These are phyloP conservation scores for Choiromyces venosus DNA, from an alignment of 495 filamentous ascomycete species.

Conservation along the genomic window DNA sequence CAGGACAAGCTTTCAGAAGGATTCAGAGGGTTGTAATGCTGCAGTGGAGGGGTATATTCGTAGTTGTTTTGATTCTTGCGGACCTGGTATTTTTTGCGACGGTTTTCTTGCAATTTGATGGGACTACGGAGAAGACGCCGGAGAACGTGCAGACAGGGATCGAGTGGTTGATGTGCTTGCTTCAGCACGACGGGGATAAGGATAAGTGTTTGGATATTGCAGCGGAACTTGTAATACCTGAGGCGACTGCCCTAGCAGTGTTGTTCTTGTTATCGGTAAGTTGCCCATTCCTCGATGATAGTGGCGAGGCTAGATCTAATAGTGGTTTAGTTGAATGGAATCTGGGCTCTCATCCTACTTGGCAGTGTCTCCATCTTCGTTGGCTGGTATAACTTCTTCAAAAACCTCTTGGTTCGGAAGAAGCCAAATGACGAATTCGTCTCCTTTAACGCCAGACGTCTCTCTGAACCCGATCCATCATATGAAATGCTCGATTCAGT, in stretches of 20 bases:
- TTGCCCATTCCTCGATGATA: slow-evolving; percentile 5
- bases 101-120: slow-evolving; percentile 81
- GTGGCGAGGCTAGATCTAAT: slow-evolving; percentile 30
- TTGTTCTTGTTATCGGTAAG: slow-evolving; percentile 73
- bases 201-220: slow-evolving; percentile 58
- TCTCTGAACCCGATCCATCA: slow-evolving; percentile 59
- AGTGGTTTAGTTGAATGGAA: slow-evolving; percentile 61
- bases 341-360: slow-evolving; percentile 78
- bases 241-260: slow-evolving; percentile 73
- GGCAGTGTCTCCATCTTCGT: slow-evolving; percentile 73
- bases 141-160: slow-evolving; percentile 48
- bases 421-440: slow-evolving; percentile 65
- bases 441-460: slow-evolving; percentile 68
- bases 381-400: slow-evolving; percentile 71
- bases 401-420: slow-evolving; percentile 45
- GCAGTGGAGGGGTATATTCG: slow-evolving; percentile 85
- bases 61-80: slow-evolving; percentile 78
- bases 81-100: slow-evolving; percentile 90
- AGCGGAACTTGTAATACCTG: slow-evolving; percentile 56
- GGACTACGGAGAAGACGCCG: slow-evolving; percentile 54
- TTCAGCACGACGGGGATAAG: slow-evolving; percentile 55
- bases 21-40: slow-evolving; percentile 79
- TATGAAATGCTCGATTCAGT: slow-evolving; percentile 69
- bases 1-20: slow-evolving; percentile 80
- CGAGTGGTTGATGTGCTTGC: slow-evolving; percentile 68